A percentile compares a stretch with the other conserved stretches of the same genome.
Conservation (phyloP, 2,329 filamentous ascomycete genomes). For the Aspergillus caelatus region DNA sequence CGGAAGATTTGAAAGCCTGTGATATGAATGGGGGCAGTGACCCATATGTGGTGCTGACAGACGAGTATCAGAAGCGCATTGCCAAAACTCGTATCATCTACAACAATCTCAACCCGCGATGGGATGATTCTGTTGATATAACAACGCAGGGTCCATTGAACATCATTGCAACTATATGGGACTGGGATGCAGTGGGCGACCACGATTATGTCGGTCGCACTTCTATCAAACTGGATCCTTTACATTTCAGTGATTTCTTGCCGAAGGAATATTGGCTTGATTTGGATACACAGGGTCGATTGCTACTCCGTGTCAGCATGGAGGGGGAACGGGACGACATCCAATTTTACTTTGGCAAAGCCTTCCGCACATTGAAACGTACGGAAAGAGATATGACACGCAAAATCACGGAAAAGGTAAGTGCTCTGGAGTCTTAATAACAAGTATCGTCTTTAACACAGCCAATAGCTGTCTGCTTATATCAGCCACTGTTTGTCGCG, state of each 20-base stretch:
- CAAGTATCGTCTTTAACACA: constrained; percentile 1
- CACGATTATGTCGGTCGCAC: constrained; percentile 97
- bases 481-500: constrained; percentile 87
- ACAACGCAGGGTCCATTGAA: constrained; percentile 90
- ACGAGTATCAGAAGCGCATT: constrained; percentile 96
- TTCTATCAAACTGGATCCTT: constrained; percentile 96
- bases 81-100: constrained; percentile 93
- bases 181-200: constrained; percentile 95
- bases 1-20: constrained; percentile 96
- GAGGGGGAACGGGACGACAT: constrained; percentile 98
- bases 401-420: constrained; percentile 95
- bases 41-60: constrained; percentile 93
- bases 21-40: constrained; percentile 93
- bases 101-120: constrained; percentile 86
- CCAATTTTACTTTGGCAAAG: constrained; percentile 97
- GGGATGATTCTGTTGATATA: constrained; percentile 97
- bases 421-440: constrained; percentile 21
- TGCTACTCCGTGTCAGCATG: constrained; percentile 93
- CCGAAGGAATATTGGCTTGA: constrained; percentile 98
- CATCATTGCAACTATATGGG: constrained; percentile 96
- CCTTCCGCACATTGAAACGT: constrained; percentile 91
- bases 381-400: constrained; percentile 98
- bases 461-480: constrained; percentile 76
- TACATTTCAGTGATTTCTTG: constrained; percentile 93
- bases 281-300: constrained; percentile 87